Percentiles rank a stretch among this genome's conserved stretches.
phyloP scores from a whole-genome alignment of 129 eudicot genomes.

The Centaurea solstitialis region DNA sequence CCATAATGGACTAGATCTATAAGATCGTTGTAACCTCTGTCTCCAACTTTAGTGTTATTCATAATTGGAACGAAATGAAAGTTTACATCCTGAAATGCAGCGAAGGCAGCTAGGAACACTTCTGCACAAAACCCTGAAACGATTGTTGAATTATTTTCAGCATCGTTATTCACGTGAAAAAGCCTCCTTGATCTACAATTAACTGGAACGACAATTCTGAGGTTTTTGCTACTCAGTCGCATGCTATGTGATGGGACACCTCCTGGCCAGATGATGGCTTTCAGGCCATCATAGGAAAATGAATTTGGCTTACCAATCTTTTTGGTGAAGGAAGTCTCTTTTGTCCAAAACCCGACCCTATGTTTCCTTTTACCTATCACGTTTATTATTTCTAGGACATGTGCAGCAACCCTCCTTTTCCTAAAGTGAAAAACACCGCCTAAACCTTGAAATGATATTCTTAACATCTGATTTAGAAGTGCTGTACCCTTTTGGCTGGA shows the following conservation, averaged over 20 bases:
- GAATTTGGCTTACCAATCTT: conserved; percentile 5
- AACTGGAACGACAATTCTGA: conserved; percentile 43
- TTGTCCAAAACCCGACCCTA: conserved; percentile 58
- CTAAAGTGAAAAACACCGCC: conserved; percentile 35
- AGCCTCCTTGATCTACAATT: conserved; percentile 1
- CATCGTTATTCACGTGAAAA: conserved; percentile 6
- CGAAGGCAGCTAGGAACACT: conserved; percentile 36
- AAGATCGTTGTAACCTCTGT: not conserved
- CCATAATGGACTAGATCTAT: not conserved
- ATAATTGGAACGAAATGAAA: conserved; percentile 31
- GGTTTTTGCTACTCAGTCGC: conserved; percentile 18
- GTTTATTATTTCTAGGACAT: conserved; percentile 33
- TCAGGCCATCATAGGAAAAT: not conserved
- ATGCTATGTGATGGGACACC: conserved; percentile 13
- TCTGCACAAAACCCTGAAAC: conserved; percentile 38
- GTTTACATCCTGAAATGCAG: conserved; percentile 14
- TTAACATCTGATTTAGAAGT: conserved; percentile 26
- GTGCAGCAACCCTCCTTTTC: conserved; percentile 11
- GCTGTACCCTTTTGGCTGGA: conserved; percentile 14
- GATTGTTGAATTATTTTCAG: not conserved
- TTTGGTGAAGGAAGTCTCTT: conserved; percentile 19
- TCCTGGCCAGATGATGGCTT: conserved; percentile 48
- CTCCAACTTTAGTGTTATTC: not conserved
- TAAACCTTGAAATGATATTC: conserved; percentile 36
- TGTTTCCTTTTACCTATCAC: conserved; percentile 31